Conservation (phyloP, 2,329 filamentous ascomycete species). For the Aspergillus pseudoviridinutans region DNA sequence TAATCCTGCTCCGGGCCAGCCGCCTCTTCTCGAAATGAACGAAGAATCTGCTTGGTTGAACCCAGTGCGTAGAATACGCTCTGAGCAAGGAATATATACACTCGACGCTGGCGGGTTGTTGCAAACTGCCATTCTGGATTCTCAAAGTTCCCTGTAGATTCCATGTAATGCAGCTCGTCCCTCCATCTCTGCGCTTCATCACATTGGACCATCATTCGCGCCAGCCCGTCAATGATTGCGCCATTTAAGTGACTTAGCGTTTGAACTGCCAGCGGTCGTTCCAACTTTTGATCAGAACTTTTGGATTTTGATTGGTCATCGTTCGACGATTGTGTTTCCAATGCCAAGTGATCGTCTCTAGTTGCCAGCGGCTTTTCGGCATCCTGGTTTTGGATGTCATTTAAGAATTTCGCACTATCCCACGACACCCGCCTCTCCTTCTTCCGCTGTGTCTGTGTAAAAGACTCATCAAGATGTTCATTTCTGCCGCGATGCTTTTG, state of each 20-base stretch:
- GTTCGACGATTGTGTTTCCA: slow-evolving; percentile 17
- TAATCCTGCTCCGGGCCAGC: slow-evolving; percentile 2
- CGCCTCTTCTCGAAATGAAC: slow-evolving; percentile 34
- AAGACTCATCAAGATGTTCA: slow-evolving; percentile 17
- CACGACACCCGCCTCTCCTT: slow-evolving; percentile 35
- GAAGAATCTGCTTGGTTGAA: slow-evolving; percentile 36
- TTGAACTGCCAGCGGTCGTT: slow-evolving; percentile 22
- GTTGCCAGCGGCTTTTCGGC: slow-evolving; percentile 6
- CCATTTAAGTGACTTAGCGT: slow-evolving; percentile 33
- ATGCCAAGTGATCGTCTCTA: slow-evolving; percentile 10
- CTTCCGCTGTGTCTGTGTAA: slow-evolving; percentile 21
- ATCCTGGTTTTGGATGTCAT: slow-evolving; percentile 19
- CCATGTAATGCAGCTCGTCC: slow-evolving; percentile 35
- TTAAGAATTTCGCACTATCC: slow-evolving; percentile 36
- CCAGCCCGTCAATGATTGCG: slow-evolving; percentile 36
- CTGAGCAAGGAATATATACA: slow-evolving; percentile 41
- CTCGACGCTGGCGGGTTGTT: slow-evolving; percentile 33
- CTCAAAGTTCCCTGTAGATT: slow-evolving; percentile 34
- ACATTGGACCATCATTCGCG: slow-evolving; percentile 32
- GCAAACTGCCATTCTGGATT: slow-evolving; percentile 36
- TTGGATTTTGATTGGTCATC: slow-evolving; percentile 15
- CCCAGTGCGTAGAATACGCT: slow-evolving; percentile 44
- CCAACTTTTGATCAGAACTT: slow-evolving; percentile 6
- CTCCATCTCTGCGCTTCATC: slow-evolving; percentile 35
- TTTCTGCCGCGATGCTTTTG: slow-evolving; percentile 36